Percentiles rank a stretch among this genome's conserved stretches.
Evolutionary conservation across 2,329 filamentous ascomycete genomes (phyloP).

Genomic region (Hypoxylon rubiginosum): DNA sequence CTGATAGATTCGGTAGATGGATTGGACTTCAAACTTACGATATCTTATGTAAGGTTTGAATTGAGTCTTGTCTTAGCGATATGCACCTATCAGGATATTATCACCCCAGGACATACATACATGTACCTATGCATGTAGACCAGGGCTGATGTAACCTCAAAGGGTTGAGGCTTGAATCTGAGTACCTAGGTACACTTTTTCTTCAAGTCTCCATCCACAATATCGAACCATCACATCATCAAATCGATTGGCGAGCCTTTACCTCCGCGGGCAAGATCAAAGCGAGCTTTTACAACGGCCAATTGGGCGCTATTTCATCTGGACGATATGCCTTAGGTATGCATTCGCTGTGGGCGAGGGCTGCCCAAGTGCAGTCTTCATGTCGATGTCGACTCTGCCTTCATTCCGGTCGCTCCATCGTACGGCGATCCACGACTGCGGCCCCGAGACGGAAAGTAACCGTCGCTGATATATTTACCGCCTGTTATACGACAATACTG

Average conservation of each 20-base stretch:
- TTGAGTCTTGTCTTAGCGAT: not conserved
- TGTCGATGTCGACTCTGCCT: slow-evolving; percentile 75
- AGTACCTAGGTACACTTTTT: slow-evolving; percentile 6
- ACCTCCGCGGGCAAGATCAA: slow-evolving; percentile 17
- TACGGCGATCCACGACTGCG: slow-evolving; percentile 65
- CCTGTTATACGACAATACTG: slow-evolving; percentile 76
- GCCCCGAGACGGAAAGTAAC: slow-evolving; percentile 64
- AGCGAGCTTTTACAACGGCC: slow-evolving; percentile 14
- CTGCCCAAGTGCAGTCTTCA: slow-evolving; percentile 69
- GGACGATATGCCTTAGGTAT: slow-evolving; percentile 62
- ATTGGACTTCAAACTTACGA: slow-evolving; percentile 27
- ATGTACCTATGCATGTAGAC: no score
- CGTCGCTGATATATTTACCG: slow-evolving; percentile 70
- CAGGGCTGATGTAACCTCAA: not conserved
- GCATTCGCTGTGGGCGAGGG: slow-evolving; percentile 77
- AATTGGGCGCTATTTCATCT: slow-evolving; percentile 30
- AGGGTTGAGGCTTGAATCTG: not conserved
- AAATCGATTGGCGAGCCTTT: slow-evolving; percentile 22
- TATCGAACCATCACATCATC: slow-evolving; percentile 28
- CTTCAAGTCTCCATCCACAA: slow-evolving; percentile 23
- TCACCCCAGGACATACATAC: not conserved
- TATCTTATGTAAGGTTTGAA: slow-evolving; percentile 9
- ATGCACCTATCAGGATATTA: slow-evolving; percentile 5
- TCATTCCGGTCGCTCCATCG: slow-evolving; percentile 61
- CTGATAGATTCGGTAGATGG: slow-evolving; percentile 7